A percentile compares a stretch with the other conserved stretches of the same genome.
Evolutionary conservation across 768 basidiomycete genomes (phyloP).

Genomic region (Paxillus ammoniavirescens): DNA sequence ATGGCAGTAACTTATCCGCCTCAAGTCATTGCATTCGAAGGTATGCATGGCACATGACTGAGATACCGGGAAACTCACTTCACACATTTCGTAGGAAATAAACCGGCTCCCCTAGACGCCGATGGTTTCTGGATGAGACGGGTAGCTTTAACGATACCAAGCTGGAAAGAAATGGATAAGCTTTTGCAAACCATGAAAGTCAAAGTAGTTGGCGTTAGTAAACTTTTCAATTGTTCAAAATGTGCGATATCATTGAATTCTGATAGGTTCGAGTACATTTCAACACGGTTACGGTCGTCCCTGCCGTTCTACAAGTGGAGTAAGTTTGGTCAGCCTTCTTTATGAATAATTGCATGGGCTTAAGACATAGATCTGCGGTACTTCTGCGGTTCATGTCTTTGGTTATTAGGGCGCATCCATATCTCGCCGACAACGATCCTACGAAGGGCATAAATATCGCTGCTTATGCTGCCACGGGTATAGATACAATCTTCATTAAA

Average conservation of each 20-base stretch:
- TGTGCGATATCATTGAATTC: constrained; percentile 30
- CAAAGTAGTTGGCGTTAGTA: constrained; percentile 54
- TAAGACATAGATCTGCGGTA: constrained; percentile 29
- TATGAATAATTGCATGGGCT: constrained; percentile 36
- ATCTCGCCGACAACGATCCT: constrained; percentile 43
- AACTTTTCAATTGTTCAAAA: constrained; percentile 57
- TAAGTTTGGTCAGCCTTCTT: background rate
- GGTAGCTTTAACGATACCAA: constrained; percentile 34
- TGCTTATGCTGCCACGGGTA: constrained; percentile 49
- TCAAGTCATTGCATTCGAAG: constrained; percentile 20
- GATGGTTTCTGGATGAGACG: constrained; percentile 17
- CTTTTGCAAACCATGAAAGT: constrained; percentile 37
- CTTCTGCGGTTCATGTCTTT: constrained; percentile 10
- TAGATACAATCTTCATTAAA: constrained; percentile 6
- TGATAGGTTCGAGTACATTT: constrained; percentile 1
- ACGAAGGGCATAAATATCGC: constrained; percentile 42
- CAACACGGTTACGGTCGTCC: constrained; percentile 35
- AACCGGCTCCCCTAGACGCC: constrained; percentile 18
- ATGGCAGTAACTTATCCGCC: constrained; percentile 39
- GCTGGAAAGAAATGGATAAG: constrained; percentile 31
- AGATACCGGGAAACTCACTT: background rate
- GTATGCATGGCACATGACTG: constrained; percentile 5
- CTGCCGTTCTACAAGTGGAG: constrained; percentile 45
- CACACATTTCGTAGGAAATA: constrained; percentile 4
- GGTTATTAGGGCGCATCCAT: constrained; percentile 31